Percentiles rank a stretch among this genome's conserved stretches.
Conservation (phyloP, 169 alveolate genomes). For the Pseudocohnilembus persalinus region DNA sequence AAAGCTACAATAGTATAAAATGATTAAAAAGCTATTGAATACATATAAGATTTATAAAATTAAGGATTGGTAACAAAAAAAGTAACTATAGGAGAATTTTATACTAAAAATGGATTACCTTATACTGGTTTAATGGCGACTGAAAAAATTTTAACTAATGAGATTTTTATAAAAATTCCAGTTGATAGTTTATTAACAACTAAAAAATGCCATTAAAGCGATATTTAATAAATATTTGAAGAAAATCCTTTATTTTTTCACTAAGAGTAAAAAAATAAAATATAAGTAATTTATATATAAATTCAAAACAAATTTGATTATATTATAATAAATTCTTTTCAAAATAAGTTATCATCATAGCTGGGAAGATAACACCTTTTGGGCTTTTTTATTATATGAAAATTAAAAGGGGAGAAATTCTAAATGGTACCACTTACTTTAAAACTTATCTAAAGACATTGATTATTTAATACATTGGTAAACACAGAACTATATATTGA, state of each 20-base stretch:
- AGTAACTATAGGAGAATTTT: slow-evolving; percentile 9
- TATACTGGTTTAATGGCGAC: slow-evolving; percentile 23
- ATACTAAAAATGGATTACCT: slow-evolving; percentile 30
- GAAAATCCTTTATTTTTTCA: slow-evolving; percentile 32
- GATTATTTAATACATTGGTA: slow-evolving; percentile 26
- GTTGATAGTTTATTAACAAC: slow-evolving; percentile 17
- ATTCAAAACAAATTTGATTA: too few relatives aligned
- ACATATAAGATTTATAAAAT: not conserved
- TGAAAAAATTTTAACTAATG: slow-evolving; percentile 23
- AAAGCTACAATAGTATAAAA: not conserved
- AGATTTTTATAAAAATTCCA: slow-evolving; percentile 21
- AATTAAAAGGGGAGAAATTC: slow-evolving; percentile 28
- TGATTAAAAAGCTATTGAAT: not conserved
- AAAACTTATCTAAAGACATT: slow-evolving; percentile 24
- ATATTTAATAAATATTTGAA: slow-evolving; percentile 15
- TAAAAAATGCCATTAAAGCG: slow-evolving; percentile 25
- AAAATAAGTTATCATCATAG: not conserved
- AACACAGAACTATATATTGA: not conserved
- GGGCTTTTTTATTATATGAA: slow-evolving; percentile 28
- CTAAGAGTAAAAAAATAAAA: not conserved
- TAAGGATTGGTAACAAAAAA: slow-evolving; percentile 12
- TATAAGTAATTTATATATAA: too few relatives aligned
- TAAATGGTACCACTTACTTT: slow-evolving; percentile 16
- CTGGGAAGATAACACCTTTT: slow-evolving; percentile 26
- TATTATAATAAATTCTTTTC: too few relatives aligned